Evolutionary conservation across 208 protist genomes (phyloP).

Genomic region (Acanthamoeba triangularis): DNA sequence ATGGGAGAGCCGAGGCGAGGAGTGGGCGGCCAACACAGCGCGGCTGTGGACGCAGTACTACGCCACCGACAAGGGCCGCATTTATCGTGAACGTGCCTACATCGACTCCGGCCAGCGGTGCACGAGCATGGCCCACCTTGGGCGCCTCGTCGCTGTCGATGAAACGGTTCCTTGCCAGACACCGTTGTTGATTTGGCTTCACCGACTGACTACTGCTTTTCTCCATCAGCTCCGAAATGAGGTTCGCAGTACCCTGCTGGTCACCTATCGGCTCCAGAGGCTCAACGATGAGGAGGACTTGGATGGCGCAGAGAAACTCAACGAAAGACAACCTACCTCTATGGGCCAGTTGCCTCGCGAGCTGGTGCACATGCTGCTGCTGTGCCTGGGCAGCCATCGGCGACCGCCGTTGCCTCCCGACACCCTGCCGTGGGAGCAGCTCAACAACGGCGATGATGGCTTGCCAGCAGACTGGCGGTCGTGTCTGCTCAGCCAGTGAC

Average conservation of each 20-base stretch:
- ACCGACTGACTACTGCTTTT: no score
- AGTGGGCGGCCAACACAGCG: background rate
- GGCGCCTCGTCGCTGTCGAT: background rate
- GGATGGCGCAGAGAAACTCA: background rate
- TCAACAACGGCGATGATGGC: background rate
- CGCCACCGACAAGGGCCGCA: background rate
- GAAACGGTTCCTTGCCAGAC: no score
- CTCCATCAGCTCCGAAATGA: background rate
- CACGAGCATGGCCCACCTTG: background rate
- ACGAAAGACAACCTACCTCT: background rate
- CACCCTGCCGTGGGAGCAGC: background rate
- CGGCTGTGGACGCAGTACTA: background rate
- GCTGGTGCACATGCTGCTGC: background rate
- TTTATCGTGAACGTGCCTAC: background rate
- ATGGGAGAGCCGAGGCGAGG: background rate
- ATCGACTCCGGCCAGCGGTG: background rate
- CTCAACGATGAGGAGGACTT: background rate
- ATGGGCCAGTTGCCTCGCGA: background rate
- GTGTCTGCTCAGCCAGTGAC: background rate
- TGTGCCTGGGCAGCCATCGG: background rate
- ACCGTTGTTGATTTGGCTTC: no score
- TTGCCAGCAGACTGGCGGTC: background rate
- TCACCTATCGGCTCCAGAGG: background rate
- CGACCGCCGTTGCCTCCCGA: no score
- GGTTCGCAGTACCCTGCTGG: background rate